Conservation (phyloP, 106 monocot genomes). For the Allium cepa region DNA sequence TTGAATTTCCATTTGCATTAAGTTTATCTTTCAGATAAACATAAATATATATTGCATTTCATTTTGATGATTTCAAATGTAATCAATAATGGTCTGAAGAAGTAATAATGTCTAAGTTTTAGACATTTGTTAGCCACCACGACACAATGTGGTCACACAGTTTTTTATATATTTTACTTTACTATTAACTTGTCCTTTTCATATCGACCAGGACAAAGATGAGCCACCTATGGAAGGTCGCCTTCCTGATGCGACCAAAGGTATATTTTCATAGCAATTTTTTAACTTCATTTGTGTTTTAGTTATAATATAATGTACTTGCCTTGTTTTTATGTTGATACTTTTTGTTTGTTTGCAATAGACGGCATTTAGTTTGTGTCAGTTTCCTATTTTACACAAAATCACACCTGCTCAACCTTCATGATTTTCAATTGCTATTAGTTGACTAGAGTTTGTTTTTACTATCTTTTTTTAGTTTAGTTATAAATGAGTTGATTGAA, state of each 20-base stretch:
- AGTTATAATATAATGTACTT: too few relatives aligned
- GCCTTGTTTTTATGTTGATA: too few relatives aligned
- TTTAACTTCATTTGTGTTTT: too few relatives aligned
- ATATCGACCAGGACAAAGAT: conserved; percentile 45
- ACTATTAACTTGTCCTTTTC: neutral
- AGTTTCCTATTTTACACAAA: too few relatives aligned
- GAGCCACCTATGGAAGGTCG: conserved; percentile 70
- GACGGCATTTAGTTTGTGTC: neutral
- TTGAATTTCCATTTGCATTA: neutral
- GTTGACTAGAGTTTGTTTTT: too few relatives aligned
- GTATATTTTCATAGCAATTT: conserved; percentile 8
- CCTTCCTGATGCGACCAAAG: conserved; percentile 80
- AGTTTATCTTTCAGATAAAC: neutral
- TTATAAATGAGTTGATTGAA: too few relatives aligned
- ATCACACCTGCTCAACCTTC: too few relatives aligned
- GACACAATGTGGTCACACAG: neutral
- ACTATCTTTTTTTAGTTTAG: too few relatives aligned
- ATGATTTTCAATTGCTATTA: too few relatives aligned
- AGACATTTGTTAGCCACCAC: neutral
- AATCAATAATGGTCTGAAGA: neutral
- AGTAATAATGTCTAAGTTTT: neutral
- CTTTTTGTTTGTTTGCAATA: neutral
- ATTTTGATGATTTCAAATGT: neutral
- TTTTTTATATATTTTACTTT: neutral
- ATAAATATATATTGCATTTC: neutral